Percentiles rank a stretch among this genome's conserved stretches.
Evolutionary conservation across 305 asterid genomes (phyloP).

Genomic region (Petunia hybrid): DNA sequence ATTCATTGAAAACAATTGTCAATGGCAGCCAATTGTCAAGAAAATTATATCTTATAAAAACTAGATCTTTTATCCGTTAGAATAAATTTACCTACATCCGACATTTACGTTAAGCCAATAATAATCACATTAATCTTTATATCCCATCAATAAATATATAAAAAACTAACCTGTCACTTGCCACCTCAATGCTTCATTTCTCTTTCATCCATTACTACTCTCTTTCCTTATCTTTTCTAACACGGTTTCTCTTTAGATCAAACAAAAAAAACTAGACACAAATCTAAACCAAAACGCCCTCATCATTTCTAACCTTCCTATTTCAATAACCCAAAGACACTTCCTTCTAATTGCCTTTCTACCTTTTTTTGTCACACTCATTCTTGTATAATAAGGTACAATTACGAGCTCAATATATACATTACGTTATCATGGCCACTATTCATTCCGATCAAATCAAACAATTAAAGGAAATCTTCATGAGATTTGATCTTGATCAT

Average conservation of each 20-base stretch:
- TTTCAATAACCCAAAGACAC: no score
- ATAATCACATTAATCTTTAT: neutral
- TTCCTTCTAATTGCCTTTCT: no score
- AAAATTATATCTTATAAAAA: neutral
- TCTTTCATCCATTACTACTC: slow-evolving; percentile 22
- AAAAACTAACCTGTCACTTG: no score
- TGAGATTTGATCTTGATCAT: slow-evolving; percentile 85
- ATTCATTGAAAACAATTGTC: neutral
- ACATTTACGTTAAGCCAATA: neutral
- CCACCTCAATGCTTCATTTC: neutral
- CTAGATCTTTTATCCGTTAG: neutral
- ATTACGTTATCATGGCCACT: slow-evolving; percentile 48
- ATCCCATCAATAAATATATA: neutral
- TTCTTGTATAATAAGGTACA: neutral
- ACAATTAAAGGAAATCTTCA: slow-evolving; percentile 76
- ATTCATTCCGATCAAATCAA: slow-evolving; percentile 65
- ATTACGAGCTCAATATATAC: slow-evolving; percentile 17
- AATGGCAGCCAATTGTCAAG: no score
- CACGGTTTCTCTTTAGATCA: slow-evolving; percentile 25
- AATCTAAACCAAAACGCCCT: neutral
- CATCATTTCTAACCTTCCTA: no score
- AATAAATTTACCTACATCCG: neutral
- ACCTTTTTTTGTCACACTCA: no score
- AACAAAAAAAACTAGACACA: neutral
- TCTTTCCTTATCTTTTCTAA: neutral